Base-by-base conservation (phyloP, 2,329 filamentous ascomycete genomes). In the Lithohypha guttulata region DNA sequence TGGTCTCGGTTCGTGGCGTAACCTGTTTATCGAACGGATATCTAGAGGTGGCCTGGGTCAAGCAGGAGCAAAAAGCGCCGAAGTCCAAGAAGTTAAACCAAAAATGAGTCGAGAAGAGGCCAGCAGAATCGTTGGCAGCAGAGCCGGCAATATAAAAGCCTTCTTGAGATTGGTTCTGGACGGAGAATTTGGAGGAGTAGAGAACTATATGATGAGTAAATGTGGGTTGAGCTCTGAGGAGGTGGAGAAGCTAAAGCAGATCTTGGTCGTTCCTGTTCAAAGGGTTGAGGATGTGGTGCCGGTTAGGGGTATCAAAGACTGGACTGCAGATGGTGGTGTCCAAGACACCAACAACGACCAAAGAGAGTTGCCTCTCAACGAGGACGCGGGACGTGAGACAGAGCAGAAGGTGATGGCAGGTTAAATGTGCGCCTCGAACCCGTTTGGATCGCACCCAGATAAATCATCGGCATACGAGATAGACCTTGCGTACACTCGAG, bases 1-100 rank as follows among this genome's bases (percentile, higher is more conserved):
- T 1, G 80, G 81, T 0, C 60, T 84, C 6, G 62, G 50, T 9
- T 21, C 26, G 4, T 52, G 50, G 51, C 42, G 49, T 13, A 37
- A 42, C 5, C 23, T 48, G 27, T 50, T 53, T 41, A 51, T 53
- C 22, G 39, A 48, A 19, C 41, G 47, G 6, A 52, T 52, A 34
- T 13, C 34, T 4, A 32, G 39, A 34, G 32, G 41, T 17, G 50
- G 50, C 3, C 17, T 47, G 4, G 48, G 45, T 2, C 40, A 43
- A 14, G 45, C 40, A 1, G 44, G 44, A 9, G 39, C 38, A 10
- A 35, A 19, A 25, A 20, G 32, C 15, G 11, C 27, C 8, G 18
- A 22, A 6, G 19, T 19, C 21, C 8, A 30, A 6, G 26, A 10
- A 20, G 35, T 4, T n/a, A 34, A 39, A 13, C 42, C 41, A n/a